These are phyloP conservation scores for Dictyostelium firmibasis DNA, from an alignment of 78 protist species.

Conservation along the genomic window DNA sequence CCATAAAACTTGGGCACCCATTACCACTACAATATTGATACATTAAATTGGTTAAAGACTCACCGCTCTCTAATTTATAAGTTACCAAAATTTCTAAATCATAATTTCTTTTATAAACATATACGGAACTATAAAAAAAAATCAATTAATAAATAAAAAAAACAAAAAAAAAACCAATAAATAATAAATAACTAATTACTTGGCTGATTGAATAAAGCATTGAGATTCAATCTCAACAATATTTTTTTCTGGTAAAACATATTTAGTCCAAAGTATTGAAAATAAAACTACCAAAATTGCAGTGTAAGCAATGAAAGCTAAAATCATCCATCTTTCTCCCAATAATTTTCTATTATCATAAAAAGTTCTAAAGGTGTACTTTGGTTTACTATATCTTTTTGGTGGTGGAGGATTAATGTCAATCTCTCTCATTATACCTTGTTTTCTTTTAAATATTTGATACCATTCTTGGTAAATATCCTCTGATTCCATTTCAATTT, in stretches of 20 bases:
- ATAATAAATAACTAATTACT: neutral
- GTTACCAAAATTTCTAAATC: constrained; percentile 9
- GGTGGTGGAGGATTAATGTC: constrained; percentile 46
- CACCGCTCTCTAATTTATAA: neutral
- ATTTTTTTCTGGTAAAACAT: constrained; percentile 33
- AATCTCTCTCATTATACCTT: constrained; percentile 30
- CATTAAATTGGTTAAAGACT: neutral
- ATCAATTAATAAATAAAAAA: neutral
- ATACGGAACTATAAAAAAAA: neutral
- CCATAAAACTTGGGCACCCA: constrained; percentile 25
- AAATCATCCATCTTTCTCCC: constrained; percentile 44
- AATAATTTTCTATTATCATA: constrained; percentile 2
- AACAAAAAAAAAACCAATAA: neutral
- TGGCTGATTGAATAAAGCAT: constrained; percentile 1
- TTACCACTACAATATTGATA: constrained; percentile 15
- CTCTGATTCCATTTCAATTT: neutral
- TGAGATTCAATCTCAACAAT: neutral
- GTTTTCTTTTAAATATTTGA: neutral
- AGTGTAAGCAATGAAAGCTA: neutral
- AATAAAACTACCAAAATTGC: neutral
- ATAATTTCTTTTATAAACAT: constrained; percentile 44
- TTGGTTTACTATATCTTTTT: neutral
- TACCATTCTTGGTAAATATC: constrained; percentile 14
- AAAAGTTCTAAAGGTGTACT: neutral
- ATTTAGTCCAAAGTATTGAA: constrained; percentile 14